These are phyloP conservation scores for Oenanthe sinensis DNA, from an alignment of 129 eudicot species.

Conservation along the genomic window DNA sequence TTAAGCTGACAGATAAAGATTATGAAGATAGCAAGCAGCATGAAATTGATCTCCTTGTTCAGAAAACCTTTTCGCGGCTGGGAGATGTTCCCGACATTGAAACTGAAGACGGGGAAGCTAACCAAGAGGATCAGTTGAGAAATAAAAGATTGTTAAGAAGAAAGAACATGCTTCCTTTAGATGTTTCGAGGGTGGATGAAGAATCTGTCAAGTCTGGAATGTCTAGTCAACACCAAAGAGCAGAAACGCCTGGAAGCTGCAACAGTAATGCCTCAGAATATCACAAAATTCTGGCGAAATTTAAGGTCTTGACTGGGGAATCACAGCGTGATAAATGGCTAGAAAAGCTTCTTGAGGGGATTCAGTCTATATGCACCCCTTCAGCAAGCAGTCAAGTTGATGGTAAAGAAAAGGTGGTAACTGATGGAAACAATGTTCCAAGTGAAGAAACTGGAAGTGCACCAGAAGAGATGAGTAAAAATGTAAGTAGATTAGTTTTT, in stretches of 20 bases:
- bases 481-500: slow-evolving; percentile 24
- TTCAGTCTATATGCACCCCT: slow-evolving; percentile 49
- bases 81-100: slow-evolving; percentile 72
- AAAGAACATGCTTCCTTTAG: slow-evolving; percentile 54
- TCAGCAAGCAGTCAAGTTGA: slow-evolving; percentile 25
- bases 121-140: slow-evolving; percentile 45
- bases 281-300: slow-evolving; percentile 38
- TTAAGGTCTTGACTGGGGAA: slow-evolving; percentile 60
- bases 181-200: slow-evolving; percentile 80
- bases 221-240: slow-evolving; percentile 41
- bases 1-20: slow-evolving; percentile 56
- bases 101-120: slow-evolving; percentile 36
- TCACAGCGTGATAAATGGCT: slow-evolving; percentile 73
- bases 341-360: slow-evolving; percentile 70
- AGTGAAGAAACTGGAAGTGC: slow-evolving; percentile 23
- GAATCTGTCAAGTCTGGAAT: slow-evolving; percentile 16
- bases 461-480: slow-evolving; percentile 25
- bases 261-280: slow-evolving; percentile 49
- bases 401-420: slow-evolving; percentile 30
- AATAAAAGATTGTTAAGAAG: slow-evolving; percentile 59
- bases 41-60: slow-evolving; percentile 64
- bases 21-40: slow-evolving; percentile 59
- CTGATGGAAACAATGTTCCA: slow-evolving; percentile 13
- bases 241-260: slow-evolving; percentile 84
- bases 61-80: slow-evolving; percentile 58